Base-by-base conservation (phyloP, 2,329 filamentous ascomycete species). In the Microdochium bolleyi region DNA sequence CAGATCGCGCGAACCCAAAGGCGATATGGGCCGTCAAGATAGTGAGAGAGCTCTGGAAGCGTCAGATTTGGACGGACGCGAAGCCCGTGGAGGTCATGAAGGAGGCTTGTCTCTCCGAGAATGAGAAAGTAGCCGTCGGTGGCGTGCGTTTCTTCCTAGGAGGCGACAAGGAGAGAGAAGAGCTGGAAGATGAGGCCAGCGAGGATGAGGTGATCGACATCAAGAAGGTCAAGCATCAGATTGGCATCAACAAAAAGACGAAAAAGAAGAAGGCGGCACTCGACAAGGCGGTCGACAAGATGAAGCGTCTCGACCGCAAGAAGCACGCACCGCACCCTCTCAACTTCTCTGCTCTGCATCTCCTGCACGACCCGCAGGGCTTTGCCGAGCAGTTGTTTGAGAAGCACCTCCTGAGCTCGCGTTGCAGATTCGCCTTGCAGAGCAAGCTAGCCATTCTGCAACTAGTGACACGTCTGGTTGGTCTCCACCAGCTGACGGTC, bases 31-130 rank as follows among this genome's bases (percentile, higher is more conserved):
- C 94, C 3, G 90, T 96, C 56, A 96, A 96, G 70, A 81, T 99
- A 58, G 95, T 92, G 3, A 82, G 92, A 56, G 94, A 99, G 73
- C 76, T 99, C 64, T 99, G 94, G 94, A 95, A 92, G 71, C 82
- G 92, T 49, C 92, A 96, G 62, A 85, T 97, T 57, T 99, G 94
- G 94, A 90, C 88, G 10, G 94, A 99, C 63, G 83, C 91, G 2
- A 94, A 92, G 67, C 85, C 92, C 0, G 94, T 97, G n/a, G 91
- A 96, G 63, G 89, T 97, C 58, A 97, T 99, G 92, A 95, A 95
- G 71, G 88, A 96, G 70, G 91, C 92, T 0, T 85, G 87, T 52
- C 73, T 99, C 53, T 84, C 89, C 3, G 87, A 96, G 51, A 95
- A 96, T 61, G 89, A 95, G 62, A 99, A 99, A 72, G 91, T 97